These are phyloP conservation scores for Clonostachys chloroleuca DNA, from an alignment of 2,329 filamentous ascomycete genomes.

Conservation along the genomic window DNA sequence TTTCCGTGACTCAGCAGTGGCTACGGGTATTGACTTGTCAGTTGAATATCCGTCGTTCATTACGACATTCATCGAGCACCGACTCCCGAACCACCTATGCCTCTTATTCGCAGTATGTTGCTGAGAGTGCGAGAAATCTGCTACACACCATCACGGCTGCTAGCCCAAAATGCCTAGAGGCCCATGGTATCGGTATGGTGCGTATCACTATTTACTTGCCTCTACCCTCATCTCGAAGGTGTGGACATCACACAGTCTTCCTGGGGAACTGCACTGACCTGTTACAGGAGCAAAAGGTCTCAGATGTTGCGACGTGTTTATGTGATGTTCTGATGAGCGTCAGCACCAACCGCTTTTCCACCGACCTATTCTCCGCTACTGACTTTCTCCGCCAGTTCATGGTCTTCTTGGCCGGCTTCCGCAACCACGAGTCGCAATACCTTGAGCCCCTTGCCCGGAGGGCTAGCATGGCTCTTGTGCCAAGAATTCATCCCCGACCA, in stretches of 20 bases:
- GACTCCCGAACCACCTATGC: constrained; percentile 7
- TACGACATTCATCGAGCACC: no score
- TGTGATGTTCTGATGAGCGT: constrained; percentile 9
- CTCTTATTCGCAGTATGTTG: no score
- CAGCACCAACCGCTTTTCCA: constrained; percentile 1
- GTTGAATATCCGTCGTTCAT: no score
- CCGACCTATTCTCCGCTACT: constrained; percentile 1
- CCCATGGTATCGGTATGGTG: constrained; percentile 13
- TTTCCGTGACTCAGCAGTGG: constrained; percentile 11
- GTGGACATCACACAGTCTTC: no score
- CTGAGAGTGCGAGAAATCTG: no score
- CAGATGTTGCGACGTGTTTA: constrained; percentile 10
- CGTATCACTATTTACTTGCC: not conserved
- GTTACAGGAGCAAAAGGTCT: constrained; percentile 12
- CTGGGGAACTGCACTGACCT: no score
- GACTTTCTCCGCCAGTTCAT: constrained; percentile 9
- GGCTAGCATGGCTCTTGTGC: constrained; percentile 1
- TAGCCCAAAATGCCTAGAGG: constrained; percentile 5
- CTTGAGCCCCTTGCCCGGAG: constrained; percentile 7
- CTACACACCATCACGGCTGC: constrained; percentile 7
- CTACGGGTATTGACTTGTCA: constrained; percentile 10
- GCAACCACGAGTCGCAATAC: constrained; percentile 10
- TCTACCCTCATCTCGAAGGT: no score
- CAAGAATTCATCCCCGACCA: no score
- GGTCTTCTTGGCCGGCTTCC: constrained; percentile 9